A percentile compares a stretch with the other conserved stretches of the same genome.
Evolutionary conservation across 768 basidiomycete species (phyloP).

Genomic region (Cystofilobasidium capitatum): DNA sequence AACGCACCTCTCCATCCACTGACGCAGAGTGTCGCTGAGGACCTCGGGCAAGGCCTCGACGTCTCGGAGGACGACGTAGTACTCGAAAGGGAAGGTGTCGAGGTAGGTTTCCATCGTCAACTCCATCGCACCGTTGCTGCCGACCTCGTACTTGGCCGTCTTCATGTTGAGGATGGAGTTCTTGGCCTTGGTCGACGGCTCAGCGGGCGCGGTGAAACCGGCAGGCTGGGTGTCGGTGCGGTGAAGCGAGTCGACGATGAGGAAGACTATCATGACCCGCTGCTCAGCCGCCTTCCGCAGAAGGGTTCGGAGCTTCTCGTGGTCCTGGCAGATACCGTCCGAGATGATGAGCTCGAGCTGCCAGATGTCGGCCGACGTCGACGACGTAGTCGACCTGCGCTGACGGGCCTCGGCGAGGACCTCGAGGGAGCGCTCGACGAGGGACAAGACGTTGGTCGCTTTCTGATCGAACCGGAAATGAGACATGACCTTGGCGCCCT

Average conservation of each 20-base stretch:
- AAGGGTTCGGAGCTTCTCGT: conserved; percentile 67
- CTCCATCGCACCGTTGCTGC: conserved; percentile 66
- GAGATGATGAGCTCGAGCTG: conserved; percentile 97
- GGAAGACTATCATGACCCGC: conserved; percentile 88
- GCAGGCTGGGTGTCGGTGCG: conserved; percentile 39
- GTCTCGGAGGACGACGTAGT: conserved; percentile 79
- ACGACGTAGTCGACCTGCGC: conserved; percentile 49
- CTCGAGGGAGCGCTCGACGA: conserved; percentile 56
- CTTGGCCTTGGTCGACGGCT: conserved; percentile 35
- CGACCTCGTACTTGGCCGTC: conserved; percentile 73
- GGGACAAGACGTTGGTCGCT: conserved; percentile 49
- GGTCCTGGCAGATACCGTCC: conserved; percentile 97
- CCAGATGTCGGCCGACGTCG: conserved; percentile 74
- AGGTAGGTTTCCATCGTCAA: conserved; percentile 78
- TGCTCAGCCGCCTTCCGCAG: conserved; percentile 80
- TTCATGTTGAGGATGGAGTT: conserved; percentile 79
- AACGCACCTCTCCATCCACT: conserved; percentile 46
- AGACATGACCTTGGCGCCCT: conserved; percentile 66
- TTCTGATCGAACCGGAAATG: conserved; percentile 84
- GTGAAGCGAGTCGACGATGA: conserved; percentile 84
- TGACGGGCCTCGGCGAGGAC: conserved; percentile 71
- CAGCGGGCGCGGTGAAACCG: conserved; percentile 20
- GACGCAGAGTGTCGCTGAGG: conserved; percentile 72
- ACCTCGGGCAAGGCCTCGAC: conserved; percentile 89
- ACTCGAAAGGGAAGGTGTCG: conserved; percentile 96